Percentiles rank a stretch among this genome's conserved stretches.
Evolutionary conservation across 495 filamentous ascomycete species (phyloP).

Genomic region (Coniosporium apollinis): DNA sequence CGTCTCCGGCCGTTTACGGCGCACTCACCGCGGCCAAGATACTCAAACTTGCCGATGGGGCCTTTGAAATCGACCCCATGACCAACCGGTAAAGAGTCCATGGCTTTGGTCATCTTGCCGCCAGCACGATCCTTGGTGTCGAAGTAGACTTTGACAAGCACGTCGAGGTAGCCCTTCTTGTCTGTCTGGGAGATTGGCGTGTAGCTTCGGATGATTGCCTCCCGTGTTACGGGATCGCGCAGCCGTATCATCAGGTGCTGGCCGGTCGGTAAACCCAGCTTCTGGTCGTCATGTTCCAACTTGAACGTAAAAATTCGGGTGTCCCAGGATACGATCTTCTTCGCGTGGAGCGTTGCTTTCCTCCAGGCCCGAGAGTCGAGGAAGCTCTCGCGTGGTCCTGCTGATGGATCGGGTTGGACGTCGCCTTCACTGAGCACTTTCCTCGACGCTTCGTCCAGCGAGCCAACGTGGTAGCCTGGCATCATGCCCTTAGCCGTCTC

Average conservation of each 20-base stretch:
- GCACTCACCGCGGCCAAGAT: slow-evolving; percentile 50
- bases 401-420: slow-evolving; percentile 11
- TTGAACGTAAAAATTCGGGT: slow-evolving; percentile 71
- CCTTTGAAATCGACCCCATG: slow-evolving; percentile 75
- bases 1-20: slow-evolving; percentile 41
- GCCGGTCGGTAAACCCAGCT: slow-evolving; percentile 65
- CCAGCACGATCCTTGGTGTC: slow-evolving; percentile 40
- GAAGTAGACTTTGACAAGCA: slow-evolving; percentile 81
- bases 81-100: slow-evolving; percentile 56
- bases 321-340: slow-evolving; percentile 56
- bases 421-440: slow-evolving; percentile 30
- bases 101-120: slow-evolving; percentile 71
- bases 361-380: slow-evolving; percentile 57
- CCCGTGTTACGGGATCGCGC: slow-evolving; percentile 45
- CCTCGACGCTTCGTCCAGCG: slow-evolving; percentile 42
- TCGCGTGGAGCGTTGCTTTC: slow-evolving; percentile 46
- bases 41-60: slow-evolving; percentile 77
- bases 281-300: slow-evolving; percentile 55
- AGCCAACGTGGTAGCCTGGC: slow-evolving; percentile 73
- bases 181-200: slow-evolving; percentile 61
- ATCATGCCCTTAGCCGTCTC: slow-evolving; percentile 93
- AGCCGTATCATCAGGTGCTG: slow-evolving; percentile 84
- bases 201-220: slow-evolving; percentile 72
- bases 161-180: slow-evolving; percentile 44
- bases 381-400: slow-evolving; percentile 40